Percentiles rank a stretch among this genome's conserved stretches.
Conservation (phyloP, 345 rosid species). For the Acer yangbiense region DNA sequence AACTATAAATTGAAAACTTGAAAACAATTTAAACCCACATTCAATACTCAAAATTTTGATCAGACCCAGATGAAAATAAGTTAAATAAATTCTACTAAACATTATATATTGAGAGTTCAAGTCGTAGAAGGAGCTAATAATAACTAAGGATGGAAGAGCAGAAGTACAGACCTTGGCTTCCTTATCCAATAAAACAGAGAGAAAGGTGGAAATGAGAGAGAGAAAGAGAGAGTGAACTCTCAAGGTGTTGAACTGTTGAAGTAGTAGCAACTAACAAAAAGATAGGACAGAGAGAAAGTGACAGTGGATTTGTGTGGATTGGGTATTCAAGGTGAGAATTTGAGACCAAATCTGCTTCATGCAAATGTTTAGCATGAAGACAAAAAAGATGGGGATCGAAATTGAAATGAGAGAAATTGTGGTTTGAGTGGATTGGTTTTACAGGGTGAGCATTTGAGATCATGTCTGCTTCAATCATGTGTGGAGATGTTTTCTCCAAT, state of each 20-base stretch:
- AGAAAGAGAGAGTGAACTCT: not conserved
- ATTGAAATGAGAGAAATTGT: not conserved
- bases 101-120: not conserved
- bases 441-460: constrained; percentile 16
- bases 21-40: constrained; percentile 5
- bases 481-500: not conserved
- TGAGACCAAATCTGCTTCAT: constrained; percentile 1
- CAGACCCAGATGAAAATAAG: constrained; percentile 2
- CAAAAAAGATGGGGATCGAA: constrained; percentile 9
- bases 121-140: not conserved
- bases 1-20: not conserved
- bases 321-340: not conserved
- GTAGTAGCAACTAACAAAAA: not conserved
- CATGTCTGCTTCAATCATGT: constrained; percentile 1
- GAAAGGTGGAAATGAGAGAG: not conserved
- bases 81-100: not conserved
- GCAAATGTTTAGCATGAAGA: not conserved
- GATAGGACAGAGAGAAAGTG: not conserved
- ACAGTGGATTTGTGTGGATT: not conserved
- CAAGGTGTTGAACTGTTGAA: not conserved
- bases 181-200: not conserved
- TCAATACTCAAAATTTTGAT: not conserved
- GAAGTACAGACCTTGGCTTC: constrained; percentile 19
- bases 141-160: not conserved
- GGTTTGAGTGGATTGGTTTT: constrained; percentile 29